phyloP scores from a whole-genome alignment of 2,329 filamentous ascomycete species.

The Rugonectria rugulosa region DNA sequence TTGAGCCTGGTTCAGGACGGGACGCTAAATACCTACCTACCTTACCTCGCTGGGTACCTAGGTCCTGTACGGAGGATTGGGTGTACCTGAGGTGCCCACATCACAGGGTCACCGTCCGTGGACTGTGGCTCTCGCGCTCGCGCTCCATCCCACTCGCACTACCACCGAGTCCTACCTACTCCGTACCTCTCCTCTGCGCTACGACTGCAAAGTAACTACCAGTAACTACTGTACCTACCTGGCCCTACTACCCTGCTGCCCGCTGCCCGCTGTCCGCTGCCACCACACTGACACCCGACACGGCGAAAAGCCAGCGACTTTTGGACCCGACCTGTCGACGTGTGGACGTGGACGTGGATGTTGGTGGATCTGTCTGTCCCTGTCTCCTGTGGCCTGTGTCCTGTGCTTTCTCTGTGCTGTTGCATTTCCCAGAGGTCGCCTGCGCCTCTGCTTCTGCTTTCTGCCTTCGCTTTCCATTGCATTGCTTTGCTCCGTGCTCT shows the following conservation, averaged over 20 bases:
- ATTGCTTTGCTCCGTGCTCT: constrained; percentile 6
- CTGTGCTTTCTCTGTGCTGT: no score
- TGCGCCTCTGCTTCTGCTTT: no score
- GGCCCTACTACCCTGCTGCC: no score
- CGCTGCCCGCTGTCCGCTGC: no score
- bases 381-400: constrained; percentile 3
- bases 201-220: no score
- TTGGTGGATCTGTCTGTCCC: constrained; percentile 18
- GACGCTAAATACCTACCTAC: constrained; percentile 10
- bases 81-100: no score
- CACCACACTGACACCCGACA: constrained; percentile 21
- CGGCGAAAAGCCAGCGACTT: constrained; percentile 4
- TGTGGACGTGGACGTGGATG: constrained; percentile 19
- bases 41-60: no score
- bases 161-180: constrained; percentile 5
- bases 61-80: no score
- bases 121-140: constrained; percentile 1
- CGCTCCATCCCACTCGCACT: no score
- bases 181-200: no score
- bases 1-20: no score
- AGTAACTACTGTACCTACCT: not conserved
- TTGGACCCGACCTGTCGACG: constrained; percentile 6
- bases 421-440: no score
- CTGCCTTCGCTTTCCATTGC: constrained; percentile 3
- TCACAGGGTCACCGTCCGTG: not conserved